Evolutionary conservation across 495 filamentous ascomycete genomes (phyloP).

Genomic region (Neurospora sp.): DNA sequence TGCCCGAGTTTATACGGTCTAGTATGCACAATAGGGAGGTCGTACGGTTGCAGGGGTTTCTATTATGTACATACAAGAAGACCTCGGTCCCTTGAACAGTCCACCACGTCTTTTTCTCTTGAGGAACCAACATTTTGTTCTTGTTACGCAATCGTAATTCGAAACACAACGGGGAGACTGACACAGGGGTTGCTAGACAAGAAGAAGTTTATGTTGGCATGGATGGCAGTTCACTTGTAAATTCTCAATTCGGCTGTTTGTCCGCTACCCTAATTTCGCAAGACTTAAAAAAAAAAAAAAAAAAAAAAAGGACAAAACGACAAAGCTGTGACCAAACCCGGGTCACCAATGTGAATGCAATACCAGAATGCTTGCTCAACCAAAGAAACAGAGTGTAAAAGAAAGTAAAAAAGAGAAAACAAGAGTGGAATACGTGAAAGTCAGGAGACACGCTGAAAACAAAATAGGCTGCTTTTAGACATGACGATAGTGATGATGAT

Average conservation of each 20-base stretch:
- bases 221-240: too few species aligned
- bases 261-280: not conserved
- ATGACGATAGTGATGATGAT: not conserved
- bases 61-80: not conserved
- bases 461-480: not conserved
- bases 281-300: not conserved
- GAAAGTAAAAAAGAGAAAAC: constrained; percentile 1
- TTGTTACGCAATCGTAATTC: not conserved
- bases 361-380: constrained; percentile 7
- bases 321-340: constrained; percentile 9
- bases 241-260: too few species aligned
- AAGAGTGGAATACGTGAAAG: too few species aligned
- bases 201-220: not conserved
- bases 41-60: not conserved
- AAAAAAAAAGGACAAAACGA: constrained; percentile 1
- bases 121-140: not conserved
- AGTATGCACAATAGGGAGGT: too few species aligned
- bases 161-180: not conserved
- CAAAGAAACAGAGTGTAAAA: not conserved
- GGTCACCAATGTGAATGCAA: constrained; percentile 7
- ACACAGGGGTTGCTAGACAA: not conserved
- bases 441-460: not conserved
- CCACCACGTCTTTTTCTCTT: not conserved
- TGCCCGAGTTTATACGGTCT: too few species aligned
- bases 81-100: not conserved